Percentiles rank a stretch among this genome's conserved stretches.
Evolutionary conservation across 257 asterid species (phyloP).

Genomic region (Forsythia viridissima): DNA sequence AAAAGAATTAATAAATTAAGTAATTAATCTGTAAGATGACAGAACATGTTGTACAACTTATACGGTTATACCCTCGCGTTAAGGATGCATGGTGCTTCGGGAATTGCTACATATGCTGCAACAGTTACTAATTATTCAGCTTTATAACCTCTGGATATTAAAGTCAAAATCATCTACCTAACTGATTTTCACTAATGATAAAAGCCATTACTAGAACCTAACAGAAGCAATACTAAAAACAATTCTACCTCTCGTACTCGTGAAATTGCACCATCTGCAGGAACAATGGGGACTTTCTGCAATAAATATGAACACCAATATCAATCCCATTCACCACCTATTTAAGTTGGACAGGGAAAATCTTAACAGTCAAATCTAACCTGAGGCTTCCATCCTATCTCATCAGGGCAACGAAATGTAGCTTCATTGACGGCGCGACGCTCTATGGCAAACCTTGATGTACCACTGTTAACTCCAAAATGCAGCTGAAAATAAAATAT

Average conservation of each 20-base stretch:
- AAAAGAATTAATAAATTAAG: too few species aligned
- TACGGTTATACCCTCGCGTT: too few species aligned
- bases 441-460: slow-evolving; percentile 92
- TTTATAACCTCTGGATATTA: too few species aligned
- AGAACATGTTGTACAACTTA: too few species aligned
- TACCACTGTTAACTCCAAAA: slow-evolving; percentile 97
- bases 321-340: background rate
- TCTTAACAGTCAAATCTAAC: slow-evolving; percentile 29
- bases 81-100: too few species aligned
- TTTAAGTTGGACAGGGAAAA: slow-evolving; percentile 9
- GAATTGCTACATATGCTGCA: too few species aligned
- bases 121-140: too few species aligned
- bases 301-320: slow-evolving; percentile 18
- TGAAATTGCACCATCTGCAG: slow-evolving; percentile 52
- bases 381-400: slow-evolving; percentile 99
- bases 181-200: background rate
- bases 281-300: slow-evolving; percentile 66
- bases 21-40: too few species aligned
- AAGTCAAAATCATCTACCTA: too few species aligned
- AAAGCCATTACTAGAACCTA: background rate
- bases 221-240: slow-evolving; percentile 2
- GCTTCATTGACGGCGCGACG: slow-evolving; percentile 93
- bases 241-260: slow-evolving; percentile 58
- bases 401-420: slow-evolving; percentile 97
- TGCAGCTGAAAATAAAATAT: slow-evolving; percentile 58